These are phyloP conservation scores for Fusarium mangiferae DNA, from an alignment of 2,329 filamentous ascomycete genomes.

Conservation along the genomic window DNA sequence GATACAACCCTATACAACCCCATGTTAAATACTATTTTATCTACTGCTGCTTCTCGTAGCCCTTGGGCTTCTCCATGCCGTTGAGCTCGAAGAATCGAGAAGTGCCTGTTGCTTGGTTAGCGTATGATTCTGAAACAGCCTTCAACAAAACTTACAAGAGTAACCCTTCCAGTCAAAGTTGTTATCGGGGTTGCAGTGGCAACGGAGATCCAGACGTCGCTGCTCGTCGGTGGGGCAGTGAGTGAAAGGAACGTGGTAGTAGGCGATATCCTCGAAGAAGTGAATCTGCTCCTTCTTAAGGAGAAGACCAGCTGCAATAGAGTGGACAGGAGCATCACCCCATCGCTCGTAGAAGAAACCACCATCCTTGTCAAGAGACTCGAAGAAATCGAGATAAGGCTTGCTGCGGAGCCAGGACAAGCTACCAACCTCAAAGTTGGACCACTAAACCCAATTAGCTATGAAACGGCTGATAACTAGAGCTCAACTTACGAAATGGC, in stretches of 20 bases:
- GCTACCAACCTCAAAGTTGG: slow-evolving; percentile 97
- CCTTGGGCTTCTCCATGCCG: slow-evolving; percentile 82
- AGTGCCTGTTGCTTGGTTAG: slow-evolving; percentile 59
- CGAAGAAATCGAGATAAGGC: slow-evolving; percentile 91
- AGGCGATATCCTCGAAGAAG: slow-evolving; percentile 99
- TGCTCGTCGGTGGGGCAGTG: slow-evolving; percentile 95
- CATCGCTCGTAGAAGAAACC: slow-evolving; percentile 99
- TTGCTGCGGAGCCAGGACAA: slow-evolving; percentile 92
- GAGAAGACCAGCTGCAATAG: slow-evolving; percentile 89
- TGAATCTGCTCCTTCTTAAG: slow-evolving; percentile 94
- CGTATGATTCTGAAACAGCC: not conserved
- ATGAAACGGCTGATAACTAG: not conserved
- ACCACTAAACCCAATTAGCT: slow-evolving; percentile 74
- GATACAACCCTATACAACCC: slow-evolving; percentile 24
- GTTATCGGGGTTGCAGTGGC: slow-evolving; percentile 92
- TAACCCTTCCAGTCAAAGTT: slow-evolving; percentile 99
- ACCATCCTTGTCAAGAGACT: slow-evolving; percentile 86
- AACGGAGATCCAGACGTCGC: slow-evolving; percentile 83
- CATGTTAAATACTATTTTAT: not conserved
- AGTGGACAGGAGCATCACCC: slow-evolving; percentile 97
- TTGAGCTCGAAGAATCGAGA: slow-evolving; percentile 87
- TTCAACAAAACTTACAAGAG: slow-evolving; percentile 74
- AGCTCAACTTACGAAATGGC: slow-evolving; percentile 81
- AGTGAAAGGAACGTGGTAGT: slow-evolving; percentile 97
- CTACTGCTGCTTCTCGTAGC: slow-evolving; percentile 79